Conservation (phyloP, 164 flowering plant species). For the Pachysandra terminalis region DNA sequence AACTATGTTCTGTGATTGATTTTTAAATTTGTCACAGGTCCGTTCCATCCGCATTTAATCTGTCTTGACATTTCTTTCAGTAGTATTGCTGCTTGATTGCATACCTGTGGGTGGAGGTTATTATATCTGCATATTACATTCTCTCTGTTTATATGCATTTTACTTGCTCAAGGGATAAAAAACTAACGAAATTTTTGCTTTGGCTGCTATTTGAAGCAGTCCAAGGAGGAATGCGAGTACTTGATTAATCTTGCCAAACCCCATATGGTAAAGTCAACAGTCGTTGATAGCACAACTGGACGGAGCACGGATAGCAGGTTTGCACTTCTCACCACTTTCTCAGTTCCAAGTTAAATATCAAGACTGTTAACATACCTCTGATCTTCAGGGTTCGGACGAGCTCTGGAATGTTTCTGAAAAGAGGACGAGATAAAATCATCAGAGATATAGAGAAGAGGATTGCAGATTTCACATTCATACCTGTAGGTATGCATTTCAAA, state of each 20-base stretch:
- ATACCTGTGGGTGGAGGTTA: neutral
- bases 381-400: constrained; percentile 85
- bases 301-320: constrained; percentile 91
- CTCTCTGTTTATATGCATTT: neutral
- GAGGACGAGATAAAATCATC: constrained; percentile 75
- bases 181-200: neutral
- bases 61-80: no score
- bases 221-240: constrained; percentile 84
- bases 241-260: constrained; percentile 76
- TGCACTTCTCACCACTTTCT: constrained; percentile 3
- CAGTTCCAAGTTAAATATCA: neutral
- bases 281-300: constrained; percentile 82
- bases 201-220: constrained; percentile 36
- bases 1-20: no score
- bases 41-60: neutral
- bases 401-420: constrained; percentile 75
- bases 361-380: constrained; percentile 4
- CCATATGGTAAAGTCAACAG: constrained; percentile 80
- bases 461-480: constrained; percentile 87
- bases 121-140: neutral
- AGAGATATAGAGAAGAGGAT: constrained; percentile 77
- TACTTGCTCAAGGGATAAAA: neutral
- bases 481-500: constrained; percentile 58
- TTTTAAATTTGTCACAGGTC: neutral
- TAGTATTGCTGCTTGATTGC: neutral